phyloP scores from a whole-genome alignment of 2,329 filamentous ascomycete species.

The Pseudocercospora macadamiae region DNA sequence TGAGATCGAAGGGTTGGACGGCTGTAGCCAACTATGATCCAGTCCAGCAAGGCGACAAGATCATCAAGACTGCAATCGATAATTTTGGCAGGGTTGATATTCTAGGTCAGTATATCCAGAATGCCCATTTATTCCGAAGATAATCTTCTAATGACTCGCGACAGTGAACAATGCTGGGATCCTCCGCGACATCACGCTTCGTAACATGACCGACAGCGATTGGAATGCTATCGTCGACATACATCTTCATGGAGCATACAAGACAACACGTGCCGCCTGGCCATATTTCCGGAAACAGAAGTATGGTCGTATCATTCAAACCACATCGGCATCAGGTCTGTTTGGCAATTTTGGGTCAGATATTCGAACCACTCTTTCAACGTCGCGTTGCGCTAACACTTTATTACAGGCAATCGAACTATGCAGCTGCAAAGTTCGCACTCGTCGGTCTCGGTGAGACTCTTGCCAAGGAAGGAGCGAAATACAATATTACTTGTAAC shows the following conservation, averaged over 20 bases:
- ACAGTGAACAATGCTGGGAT: conserved; percentile 91
- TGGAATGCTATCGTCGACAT: conserved; percentile 94
- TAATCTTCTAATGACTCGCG: background rate
- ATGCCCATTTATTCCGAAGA: too few relatives aligned
- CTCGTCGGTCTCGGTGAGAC: conserved; percentile 97
- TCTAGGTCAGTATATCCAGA: conserved; percentile 51
- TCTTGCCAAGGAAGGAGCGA: conserved; percentile 90
- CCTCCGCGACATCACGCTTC: conserved; percentile 89
- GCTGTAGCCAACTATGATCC: conserved; percentile 95
- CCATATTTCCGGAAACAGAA: conserved; percentile 98
- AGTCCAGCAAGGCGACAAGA: conserved; percentile 88
- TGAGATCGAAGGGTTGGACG: conserved; percentile 84
- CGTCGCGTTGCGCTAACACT: too few relatives aligned
- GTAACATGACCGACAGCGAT: conserved; percentile 93
- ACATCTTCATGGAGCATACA: conserved; percentile 90
- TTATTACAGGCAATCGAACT: conserved; percentile 97
- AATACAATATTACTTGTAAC: conserved; percentile 95
- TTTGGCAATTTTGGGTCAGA: conserved; percentile 99
- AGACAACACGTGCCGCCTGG: conserved; percentile 97
- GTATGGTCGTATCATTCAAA: conserved; percentile 94
- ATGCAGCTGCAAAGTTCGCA: conserved; percentile 90
- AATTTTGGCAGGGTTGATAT: conserved; percentile 83
- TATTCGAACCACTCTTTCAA: too few relatives aligned
- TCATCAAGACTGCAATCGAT: conserved; percentile 83
- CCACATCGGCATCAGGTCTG: conserved; percentile 91